Conservation (phyloP, 768 basidiomycete species). For the Melanogaster broomeanus region DNA sequence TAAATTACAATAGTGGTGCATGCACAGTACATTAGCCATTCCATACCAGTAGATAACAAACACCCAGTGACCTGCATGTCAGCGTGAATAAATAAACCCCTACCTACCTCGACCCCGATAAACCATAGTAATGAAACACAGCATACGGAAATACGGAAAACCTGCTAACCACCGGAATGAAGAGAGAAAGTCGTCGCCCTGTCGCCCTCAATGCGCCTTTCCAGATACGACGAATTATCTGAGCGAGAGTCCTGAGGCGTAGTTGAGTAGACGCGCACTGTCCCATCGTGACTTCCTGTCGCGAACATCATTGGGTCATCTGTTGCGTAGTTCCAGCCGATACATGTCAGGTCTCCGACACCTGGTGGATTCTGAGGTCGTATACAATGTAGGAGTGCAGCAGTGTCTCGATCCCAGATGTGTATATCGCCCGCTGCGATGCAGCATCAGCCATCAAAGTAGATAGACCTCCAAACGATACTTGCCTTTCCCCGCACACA, state of each 20-base stretch:
- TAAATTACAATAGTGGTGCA: constrained; percentile 21
- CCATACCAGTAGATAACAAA: constrained; percentile 23
- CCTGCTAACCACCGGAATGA: constrained; percentile 27
- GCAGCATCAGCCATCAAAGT: constrained; percentile 3
- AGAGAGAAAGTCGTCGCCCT: constrained; percentile 25
- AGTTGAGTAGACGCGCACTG: constrained; percentile 71
- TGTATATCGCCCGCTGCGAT: constrained; percentile 73
- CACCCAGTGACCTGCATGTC: constrained; percentile 13
- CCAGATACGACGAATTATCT: constrained; percentile 27
- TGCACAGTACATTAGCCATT: constrained; percentile 28
- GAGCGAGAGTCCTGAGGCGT: constrained; percentile 25
- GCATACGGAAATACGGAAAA: not conserved
- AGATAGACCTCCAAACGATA: not conserved
- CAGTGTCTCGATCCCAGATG: constrained; percentile 86
- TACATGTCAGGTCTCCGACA: constrained; percentile 69
- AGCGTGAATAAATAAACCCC: constrained; percentile 25
- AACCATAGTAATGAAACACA: constrained; percentile 1
- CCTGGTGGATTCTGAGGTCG: constrained; percentile 53
- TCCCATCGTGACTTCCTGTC: constrained; percentile 77
- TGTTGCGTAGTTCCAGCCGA: constrained; percentile 75
- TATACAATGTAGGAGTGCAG: constrained; percentile 68
- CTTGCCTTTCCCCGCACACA: constrained; percentile 75
- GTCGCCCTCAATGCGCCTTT: constrained; percentile 24
- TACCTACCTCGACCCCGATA: constrained; percentile 14
- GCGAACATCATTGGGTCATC: constrained; percentile 57